Percentiles rank a stretch among this genome's conserved stretches.
These are phyloP conservation scores for Penicillium pancosmium DNA, from an alignment of 495 filamentous ascomycete genomes.

Conservation along the genomic window DNA sequence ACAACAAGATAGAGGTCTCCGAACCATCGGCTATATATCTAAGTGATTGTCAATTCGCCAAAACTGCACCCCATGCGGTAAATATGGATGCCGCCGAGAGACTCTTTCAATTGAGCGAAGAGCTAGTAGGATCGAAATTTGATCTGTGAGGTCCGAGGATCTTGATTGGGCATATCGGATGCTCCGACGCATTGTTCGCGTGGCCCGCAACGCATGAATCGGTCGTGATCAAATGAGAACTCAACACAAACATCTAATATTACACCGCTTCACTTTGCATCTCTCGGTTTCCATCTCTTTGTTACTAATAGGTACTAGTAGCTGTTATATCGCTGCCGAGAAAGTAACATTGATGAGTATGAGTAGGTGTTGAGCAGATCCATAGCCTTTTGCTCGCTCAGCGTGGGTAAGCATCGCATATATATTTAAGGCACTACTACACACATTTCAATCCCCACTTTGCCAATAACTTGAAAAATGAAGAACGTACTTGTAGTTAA, in stretches of 20 bases:
- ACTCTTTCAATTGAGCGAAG: constrained; percentile 52
- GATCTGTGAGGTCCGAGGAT: constrained; percentile 20
- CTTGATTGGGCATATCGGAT: constrained; percentile 10
- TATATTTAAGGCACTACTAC: too few relatives aligned
- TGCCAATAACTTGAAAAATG: too few relatives aligned
- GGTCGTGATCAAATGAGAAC: neutral
- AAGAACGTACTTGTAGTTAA: neutral
- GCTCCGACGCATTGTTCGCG: constrained; percentile 8
- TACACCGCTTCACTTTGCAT: neutral
- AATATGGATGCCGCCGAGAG: constrained; percentile 38
- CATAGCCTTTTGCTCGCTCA: too few relatives aligned
- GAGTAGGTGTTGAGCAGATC: too few relatives aligned
- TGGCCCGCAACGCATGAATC: neutral
- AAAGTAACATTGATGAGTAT: too few relatives aligned
- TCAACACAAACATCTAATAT: neutral
- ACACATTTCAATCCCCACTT: too few relatives aligned
- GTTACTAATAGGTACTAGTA: too few relatives aligned
- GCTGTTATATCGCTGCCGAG: too few relatives aligned
- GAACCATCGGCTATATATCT: constrained; percentile 28
- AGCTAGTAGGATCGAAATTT: constrained; percentile 44
- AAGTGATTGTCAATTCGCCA: constrained; percentile 31
- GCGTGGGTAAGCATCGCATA: too few relatives aligned
- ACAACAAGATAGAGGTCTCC: constrained; percentile 9
- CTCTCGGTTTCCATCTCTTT: too few relatives aligned
- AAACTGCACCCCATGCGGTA: constrained; percentile 27